phyloP scores from a whole-genome alignment of 1,139 yeast species.

The Ashbya aceris region DNA sequence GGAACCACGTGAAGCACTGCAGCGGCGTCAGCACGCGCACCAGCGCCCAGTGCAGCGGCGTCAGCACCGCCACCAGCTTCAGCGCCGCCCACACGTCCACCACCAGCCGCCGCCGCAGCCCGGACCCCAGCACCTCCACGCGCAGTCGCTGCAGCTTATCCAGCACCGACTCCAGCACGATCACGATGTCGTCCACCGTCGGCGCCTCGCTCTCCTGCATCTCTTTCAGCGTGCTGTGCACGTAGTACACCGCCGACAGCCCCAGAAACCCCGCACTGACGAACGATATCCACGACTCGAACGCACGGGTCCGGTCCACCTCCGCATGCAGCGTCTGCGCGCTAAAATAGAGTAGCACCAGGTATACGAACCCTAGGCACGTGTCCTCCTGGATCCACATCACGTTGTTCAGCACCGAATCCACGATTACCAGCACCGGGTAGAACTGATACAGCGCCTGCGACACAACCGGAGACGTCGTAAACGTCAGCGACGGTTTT shows the following conservation, averaged over 20 bases:
- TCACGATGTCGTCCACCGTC: constrained; percentile 27
- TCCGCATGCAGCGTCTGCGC: constrained; percentile 5
- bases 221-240: constrained; percentile 16
- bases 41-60: constrained; percentile 14
- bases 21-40: constrained; percentile 11
- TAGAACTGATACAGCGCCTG: constrained; percentile 16
- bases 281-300: constrained; percentile 18
- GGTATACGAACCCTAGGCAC: constrained; percentile 16
- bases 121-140: constrained; percentile 11
- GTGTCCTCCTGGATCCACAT: constrained; percentile 22
- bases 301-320: constrained; percentile 1
- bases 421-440: constrained; percentile 18
- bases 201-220: constrained; percentile 24
- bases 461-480: constrained; percentile 13
- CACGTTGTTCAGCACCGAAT: constrained; percentile 17
- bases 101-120: not conserved
- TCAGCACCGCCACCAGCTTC: constrained; percentile 5
- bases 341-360: constrained; percentile 9
- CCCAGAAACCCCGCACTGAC: constrained; percentile 12
- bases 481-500: constrained; percentile 17
- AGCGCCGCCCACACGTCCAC: not conserved
- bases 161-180: constrained; percentile 20
- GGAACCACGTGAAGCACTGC: constrained; percentile 9
- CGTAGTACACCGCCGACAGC: constrained; percentile 16
- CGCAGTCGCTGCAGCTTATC: constrained; percentile 20